Conservation (phyloP, 75 land plant genomes). For the Gnetum montanum region DNA sequence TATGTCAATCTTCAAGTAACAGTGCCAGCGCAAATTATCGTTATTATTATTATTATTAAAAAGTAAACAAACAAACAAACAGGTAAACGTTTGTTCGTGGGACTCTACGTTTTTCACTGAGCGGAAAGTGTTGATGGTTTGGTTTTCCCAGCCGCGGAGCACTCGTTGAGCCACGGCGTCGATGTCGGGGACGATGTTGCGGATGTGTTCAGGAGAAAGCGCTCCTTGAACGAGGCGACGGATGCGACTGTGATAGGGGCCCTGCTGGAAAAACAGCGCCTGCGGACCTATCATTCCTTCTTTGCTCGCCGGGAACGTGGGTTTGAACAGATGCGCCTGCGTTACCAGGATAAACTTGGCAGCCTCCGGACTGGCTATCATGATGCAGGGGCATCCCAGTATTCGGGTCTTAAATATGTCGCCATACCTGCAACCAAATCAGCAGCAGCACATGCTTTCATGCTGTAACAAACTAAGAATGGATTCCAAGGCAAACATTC, state of each 20-base stretch:
- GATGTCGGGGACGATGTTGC: slow-evolving; percentile 26
- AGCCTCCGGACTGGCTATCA: slow-evolving; percentile 84
- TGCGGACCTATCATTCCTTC: slow-evolving; percentile 71
- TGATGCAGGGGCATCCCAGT: slow-evolving; percentile 77
- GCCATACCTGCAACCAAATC: slow-evolving; percentile 47
- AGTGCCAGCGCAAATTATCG: background rate
- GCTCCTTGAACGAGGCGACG: slow-evolving; percentile 54
- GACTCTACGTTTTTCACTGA: slow-evolving; percentile 68
- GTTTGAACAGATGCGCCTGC: slow-evolving; percentile 73
- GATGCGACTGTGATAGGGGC: slow-evolving; percentile 57
- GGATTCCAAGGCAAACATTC: too few relatives aligned
- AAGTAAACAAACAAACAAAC: background rate
- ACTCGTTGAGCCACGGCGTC: slow-evolving; percentile 41
- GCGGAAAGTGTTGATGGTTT: slow-evolving; percentile 52
- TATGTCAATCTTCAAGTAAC: background rate
- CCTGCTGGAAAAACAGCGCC: slow-evolving; percentile 84
- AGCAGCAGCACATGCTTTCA: background rate
- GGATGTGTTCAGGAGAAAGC: slow-evolving; percentile 60
- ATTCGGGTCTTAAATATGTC: slow-evolving; percentile 77
- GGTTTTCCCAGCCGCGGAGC: slow-evolving; percentile 38
- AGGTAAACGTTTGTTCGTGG: background rate
- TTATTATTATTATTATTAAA: background rate
- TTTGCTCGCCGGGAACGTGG: slow-evolving; percentile 86
- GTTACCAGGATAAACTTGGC: slow-evolving; percentile 56
- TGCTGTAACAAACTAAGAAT: too few relatives aligned